phyloP scores from a whole-genome alignment of 2,329 filamentous ascomycete species.

The Penicillium expansum region DNA sequence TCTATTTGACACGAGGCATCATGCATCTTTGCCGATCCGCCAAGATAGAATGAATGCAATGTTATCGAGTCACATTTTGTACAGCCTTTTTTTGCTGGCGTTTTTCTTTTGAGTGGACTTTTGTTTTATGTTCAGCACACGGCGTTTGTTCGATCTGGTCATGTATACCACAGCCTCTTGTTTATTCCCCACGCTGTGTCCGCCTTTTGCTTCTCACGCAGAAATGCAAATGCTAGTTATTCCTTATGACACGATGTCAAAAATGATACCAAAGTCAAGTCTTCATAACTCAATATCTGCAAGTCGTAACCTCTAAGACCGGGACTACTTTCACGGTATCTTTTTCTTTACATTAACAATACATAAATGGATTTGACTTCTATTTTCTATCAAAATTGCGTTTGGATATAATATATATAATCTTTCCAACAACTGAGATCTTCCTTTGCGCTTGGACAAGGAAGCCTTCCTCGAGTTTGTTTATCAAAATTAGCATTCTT shows the following conservation, averaged over 20 bases:
- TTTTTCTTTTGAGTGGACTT: background rate
- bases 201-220: background rate
- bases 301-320: background rate
- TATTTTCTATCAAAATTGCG: background rate
- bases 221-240: background rate
- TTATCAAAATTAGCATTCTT: too few species aligned
- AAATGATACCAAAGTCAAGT: background rate
- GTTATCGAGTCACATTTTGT: background rate
- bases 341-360: background rate
- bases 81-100: background rate
- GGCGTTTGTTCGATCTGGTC: background rate
- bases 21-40: background rate
- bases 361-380: background rate
- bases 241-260: background rate
- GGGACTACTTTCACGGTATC: background rate
- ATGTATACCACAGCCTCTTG: constrained; percentile 5
- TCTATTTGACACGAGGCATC: background rate
- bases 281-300: background rate
- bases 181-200: background rate
- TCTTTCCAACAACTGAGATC: too few species aligned
- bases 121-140: background rate
- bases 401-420: background rate
- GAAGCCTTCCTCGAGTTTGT: too few species aligned
- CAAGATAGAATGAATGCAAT: background rate
- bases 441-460: too few species aligned